phyloP scores from a whole-genome alignment of 495 filamentous ascomycete species.

The Letharia lupina region DNA sequence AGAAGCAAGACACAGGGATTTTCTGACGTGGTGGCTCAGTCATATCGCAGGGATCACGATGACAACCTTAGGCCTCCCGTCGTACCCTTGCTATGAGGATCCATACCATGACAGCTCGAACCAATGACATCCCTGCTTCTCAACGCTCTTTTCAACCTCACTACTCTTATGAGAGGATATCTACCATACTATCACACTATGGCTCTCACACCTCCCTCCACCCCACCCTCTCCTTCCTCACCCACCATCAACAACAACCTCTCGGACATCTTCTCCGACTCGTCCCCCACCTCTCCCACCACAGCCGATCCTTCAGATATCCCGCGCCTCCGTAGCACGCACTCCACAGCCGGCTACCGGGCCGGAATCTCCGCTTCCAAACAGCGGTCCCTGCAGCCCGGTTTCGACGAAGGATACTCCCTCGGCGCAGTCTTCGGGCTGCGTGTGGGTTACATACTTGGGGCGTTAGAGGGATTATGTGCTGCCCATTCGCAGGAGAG shows the following conservation, averaged over 20 bases:
- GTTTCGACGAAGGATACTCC: slow-evolving; percentile 82
- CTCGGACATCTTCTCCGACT: slow-evolving; percentile 25
- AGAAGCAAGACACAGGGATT: neutral
- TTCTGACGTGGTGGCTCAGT: neutral
- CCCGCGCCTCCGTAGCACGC: slow-evolving; percentile 62
- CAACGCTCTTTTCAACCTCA: neutral
- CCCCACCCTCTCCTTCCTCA: slow-evolving; percentile 12
- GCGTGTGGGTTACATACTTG: slow-evolving; percentile 59
- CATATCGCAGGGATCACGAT: neutral
- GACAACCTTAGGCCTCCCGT: neutral
- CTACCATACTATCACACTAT: neutral
- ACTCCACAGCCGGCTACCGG: slow-evolving; percentile 82
- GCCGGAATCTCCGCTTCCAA: slow-evolving; percentile 74
- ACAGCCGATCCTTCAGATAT: slow-evolving; percentile 51
- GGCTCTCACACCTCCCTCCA: slow-evolving; percentile 16
- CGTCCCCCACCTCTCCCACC: slow-evolving; percentile 18
- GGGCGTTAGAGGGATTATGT: slow-evolving; percentile 59
- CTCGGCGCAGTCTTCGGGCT: slow-evolving; percentile 73
- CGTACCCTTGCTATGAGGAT: neutral
- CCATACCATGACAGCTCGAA: neutral
- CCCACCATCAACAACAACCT: slow-evolving; percentile 11
- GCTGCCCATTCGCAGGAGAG: slow-evolving; percentile 24
- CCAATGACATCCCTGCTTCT: neutral
- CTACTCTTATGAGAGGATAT: neutral
- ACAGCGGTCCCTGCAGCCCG: slow-evolving; percentile 57